Evolutionary conservation across 495 filamentous ascomycete genomes (phyloP), one percentile per base, ranked within the genome.

Genomic region (Neurospora hispaniola): DNA sequence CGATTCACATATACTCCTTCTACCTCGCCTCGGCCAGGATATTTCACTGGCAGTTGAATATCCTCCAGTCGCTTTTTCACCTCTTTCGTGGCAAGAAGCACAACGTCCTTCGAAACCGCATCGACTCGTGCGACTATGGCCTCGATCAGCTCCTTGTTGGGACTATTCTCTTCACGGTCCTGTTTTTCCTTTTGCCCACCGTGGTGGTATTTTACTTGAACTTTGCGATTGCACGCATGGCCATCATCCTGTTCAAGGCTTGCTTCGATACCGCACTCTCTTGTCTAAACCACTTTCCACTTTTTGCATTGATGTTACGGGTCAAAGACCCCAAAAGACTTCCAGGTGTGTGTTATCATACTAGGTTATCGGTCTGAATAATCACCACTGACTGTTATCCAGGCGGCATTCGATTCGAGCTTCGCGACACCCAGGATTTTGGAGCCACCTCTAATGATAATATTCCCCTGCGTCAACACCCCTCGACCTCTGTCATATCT

Each of bases 41-140:
- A 72, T 99, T 94, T 82, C 93, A 97, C 82, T 98, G 96, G 95
- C 96, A 99, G 78, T 89, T 98, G 42, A 97, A 90, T 38, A 98
- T 98, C 72, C 91, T 99, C 69, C 90, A 95, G 69, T 98, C 95
- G 27, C 90, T 98, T 40, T 99, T 99, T 82, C 96, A 99, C 82
- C 88, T 99, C 2, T 99, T 99, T 78, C 92, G 94, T 31, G 96
- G 96, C 69, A 98, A 98, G 79, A 99, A 99, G 79, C 90, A 96
- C 73, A 99, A 99, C 74, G 93, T 99, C 9, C 88, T 99, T 14
- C 90, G 96, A 75, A 98, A 98, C 76, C 93, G 96, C 79, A 98
- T 98, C 75, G 96, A 99, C 79, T 95, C 93, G 44, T 99, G 96
- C 85, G 96, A 99, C 81, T 99, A 99, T 81, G 96, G 97, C 79